Conservation (phyloP, 2,329 filamentous ascomycete genomes). For the Colletotrichum lupini region DNA sequence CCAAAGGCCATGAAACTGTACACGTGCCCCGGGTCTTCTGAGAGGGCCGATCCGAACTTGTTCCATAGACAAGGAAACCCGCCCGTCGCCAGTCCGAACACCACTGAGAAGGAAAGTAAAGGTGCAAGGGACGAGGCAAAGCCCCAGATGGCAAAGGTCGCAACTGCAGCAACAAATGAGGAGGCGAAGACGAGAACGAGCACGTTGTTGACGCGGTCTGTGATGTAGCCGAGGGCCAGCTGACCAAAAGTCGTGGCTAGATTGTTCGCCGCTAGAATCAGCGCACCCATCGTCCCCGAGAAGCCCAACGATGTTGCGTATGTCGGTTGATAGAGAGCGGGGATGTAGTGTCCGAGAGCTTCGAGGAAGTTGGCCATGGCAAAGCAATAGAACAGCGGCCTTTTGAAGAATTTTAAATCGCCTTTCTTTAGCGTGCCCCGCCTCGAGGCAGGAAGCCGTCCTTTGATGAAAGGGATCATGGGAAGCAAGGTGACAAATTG, state of each 20-base stretch:
- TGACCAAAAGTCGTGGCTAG: constrained; percentile 58
- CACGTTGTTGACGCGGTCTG: constrained; percentile 56
- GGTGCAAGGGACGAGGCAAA: constrained; percentile 55
- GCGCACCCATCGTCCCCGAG: constrained; percentile 53
- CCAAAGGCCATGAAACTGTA: constrained; percentile 44
- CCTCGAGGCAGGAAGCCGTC: constrained; percentile 51
- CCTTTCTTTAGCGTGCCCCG: constrained; percentile 39
- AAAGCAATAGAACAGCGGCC: constrained; percentile 47
- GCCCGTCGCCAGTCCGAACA: constrained; percentile 68
- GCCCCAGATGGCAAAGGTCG: constrained; percentile 66
- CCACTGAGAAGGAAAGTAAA: constrained; percentile 61
- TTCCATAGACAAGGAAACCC: constrained; percentile 40
- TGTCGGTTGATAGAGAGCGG: constrained; percentile 62
- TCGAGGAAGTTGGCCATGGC: constrained; percentile 61
- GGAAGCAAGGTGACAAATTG: constrained; percentile 52
- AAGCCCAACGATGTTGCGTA: constrained; percentile 56
- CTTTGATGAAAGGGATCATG: constrained; percentile 52
- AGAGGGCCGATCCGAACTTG: constrained; percentile 41
- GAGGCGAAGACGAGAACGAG: constrained; percentile 54
- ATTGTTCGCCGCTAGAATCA: constrained; percentile 61
- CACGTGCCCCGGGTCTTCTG: constrained; percentile 40
- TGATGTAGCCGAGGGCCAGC: constrained; percentile 56
- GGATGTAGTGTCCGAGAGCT: constrained; percentile 66
- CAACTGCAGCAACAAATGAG: constrained; percentile 57
- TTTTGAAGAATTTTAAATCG: constrained; percentile 38